Evolutionary conservation across 1,284 basidiomycete species (phyloP), one percentile per base, ranked within the genome.

Genomic region (Sanguinoderma infundibulare): DNA sequence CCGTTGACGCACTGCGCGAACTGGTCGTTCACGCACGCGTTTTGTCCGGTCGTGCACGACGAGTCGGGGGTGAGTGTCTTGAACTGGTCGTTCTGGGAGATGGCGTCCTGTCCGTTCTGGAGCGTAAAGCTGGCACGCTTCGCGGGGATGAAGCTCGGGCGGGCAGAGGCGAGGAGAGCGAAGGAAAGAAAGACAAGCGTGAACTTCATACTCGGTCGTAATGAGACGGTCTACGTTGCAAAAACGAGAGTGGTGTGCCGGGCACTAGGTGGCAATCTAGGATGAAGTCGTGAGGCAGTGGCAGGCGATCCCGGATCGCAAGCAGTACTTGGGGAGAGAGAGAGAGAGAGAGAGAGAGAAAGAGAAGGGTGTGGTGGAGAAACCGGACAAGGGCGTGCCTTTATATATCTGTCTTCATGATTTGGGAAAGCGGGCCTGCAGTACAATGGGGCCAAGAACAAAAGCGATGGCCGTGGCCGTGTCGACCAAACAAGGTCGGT

Each of bases 31-130:
- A 77, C 67, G 53, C 78, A 79, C 0, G 75, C 78, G 12, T 70
- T 47, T 26, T 83, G 75, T 54, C 83, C 83, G 35, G 70, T 61
- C 8, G 68, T 75, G 74, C 84, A 85, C 2, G 78, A 17, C 35
- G 78, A 76, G 65, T 65, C 65, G 0, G 73, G 70, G 10, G 73
- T 79, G 44, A 85, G 71, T 12, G 69, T 70, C 26, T 77, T 70
- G 67, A 85, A 85, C 64, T 81, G 70, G n/a, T 77, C 74, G 70
- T 87, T 87, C 22, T 79, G 70, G 12, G 79, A 77, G 62, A 86
- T 80, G 50, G 86, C 84, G 63, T 81, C 82, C 66, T 83, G 71
- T 56, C 84, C 84, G 71, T 87, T 87, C 67, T 80, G 73, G 47
- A 79, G 72, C 53, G 70, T 67, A 68, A 83, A 79, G 15, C 66